Conservation (phyloP, 2,329 filamentous ascomycete species). For the Sporothrix variecibatus region DNA sequence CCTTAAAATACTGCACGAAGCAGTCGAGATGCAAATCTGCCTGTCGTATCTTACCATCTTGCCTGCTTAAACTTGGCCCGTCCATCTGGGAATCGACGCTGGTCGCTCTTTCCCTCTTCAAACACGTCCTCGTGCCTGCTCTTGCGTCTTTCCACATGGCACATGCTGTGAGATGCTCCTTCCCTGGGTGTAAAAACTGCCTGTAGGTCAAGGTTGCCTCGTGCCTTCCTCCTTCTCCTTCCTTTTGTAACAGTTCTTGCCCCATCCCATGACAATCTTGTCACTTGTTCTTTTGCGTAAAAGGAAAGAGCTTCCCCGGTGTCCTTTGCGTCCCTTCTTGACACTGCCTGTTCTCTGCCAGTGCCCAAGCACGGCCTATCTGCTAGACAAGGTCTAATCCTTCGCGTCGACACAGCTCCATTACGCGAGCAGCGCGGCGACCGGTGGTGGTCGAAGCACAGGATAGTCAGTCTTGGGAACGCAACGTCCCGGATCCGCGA, state of each 20-base stretch:
- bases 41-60: not conserved
- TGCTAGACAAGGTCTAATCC: conserved; percentile 1
- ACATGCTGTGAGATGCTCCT: not conserved
- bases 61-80: not conserved
- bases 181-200: not conserved
- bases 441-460: not conserved
- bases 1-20: not conserved
- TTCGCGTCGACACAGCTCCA: conserved; percentile 2
- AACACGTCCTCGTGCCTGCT: not conserved
- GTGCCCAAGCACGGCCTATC: conserved; percentile 12
- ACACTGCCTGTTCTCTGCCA: not conserved
- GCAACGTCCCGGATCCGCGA: conserved; percentile 8
- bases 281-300: not conserved
- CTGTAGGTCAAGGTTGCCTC: not conserved
- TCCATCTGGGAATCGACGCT: not conserved
- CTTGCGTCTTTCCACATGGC: conserved; percentile 19
- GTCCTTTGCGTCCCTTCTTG: not conserved
- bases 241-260: not conserved
- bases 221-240: not conserved
- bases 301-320: not conserved
- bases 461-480: not conserved
- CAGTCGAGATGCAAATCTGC: conserved; percentile 17
- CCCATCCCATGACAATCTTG: not conserved
- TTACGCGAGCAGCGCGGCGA: conserved; percentile 5
- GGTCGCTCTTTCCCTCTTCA: not conserved